These are phyloP conservation scores for Solanum ossicruentum DNA, from an alignment of 257 asterid genomes.

Conservation along the genomic window DNA sequence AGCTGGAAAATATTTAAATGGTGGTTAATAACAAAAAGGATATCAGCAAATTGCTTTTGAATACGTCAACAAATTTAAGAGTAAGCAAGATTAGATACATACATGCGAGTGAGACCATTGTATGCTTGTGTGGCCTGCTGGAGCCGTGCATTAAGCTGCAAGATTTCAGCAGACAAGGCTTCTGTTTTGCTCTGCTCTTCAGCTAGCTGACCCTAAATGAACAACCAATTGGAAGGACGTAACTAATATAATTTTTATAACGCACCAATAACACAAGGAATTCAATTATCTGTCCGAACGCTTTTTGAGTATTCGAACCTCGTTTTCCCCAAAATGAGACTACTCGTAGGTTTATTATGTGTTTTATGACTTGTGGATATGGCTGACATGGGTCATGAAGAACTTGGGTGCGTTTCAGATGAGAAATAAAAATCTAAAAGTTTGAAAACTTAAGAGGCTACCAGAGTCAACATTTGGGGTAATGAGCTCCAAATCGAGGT, in stretches of 20 bases:
- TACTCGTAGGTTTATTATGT: not conserved
- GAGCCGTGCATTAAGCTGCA: constrained; percentile 72
- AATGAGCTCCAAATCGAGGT: not conserved
- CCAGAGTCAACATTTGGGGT: not conserved
- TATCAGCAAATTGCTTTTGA: not conserved
- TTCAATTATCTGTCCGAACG: not conserved
- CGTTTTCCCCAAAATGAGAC: not conserved
- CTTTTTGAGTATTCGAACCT: not conserved
- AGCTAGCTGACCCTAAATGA: constrained; percentile 47
- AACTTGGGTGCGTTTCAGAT: not conserved
- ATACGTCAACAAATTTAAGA: not conserved
- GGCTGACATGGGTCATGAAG: not conserved
- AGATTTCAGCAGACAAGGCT: constrained; percentile 65
- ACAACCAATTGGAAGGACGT: not conserved
- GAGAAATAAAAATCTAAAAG: not conserved
- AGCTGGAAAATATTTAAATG: constrained; percentile 28
- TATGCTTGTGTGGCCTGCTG: constrained; percentile 73
- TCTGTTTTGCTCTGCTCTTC: constrained; percentile 83
- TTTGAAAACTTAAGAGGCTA: not conserved
- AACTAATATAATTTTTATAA: not conserved
- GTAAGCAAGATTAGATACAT: constrained; percentile 10
- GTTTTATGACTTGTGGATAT: not conserved
- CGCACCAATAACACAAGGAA: not conserved
- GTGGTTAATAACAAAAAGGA: not conserved
- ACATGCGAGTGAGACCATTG: constrained; percentile 68